phyloP scores from a whole-genome alignment of 2,329 filamentous ascomycete genomes.

The Geosmithia flava region DNA sequence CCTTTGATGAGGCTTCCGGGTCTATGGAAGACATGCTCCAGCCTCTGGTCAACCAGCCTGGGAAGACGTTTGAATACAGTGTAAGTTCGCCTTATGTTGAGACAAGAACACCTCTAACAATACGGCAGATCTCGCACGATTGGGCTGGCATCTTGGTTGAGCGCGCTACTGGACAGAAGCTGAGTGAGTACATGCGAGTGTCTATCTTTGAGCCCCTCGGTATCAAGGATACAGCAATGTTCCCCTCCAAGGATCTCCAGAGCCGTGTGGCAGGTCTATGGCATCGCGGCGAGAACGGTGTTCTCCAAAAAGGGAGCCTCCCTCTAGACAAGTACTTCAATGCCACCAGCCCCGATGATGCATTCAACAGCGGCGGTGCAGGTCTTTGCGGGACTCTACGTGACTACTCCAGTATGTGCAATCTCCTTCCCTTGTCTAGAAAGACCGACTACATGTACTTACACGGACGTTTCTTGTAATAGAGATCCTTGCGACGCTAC shows the following conservation, averaged over 20 bases:
- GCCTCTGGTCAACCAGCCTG: no score
- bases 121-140: conserved; percentile 28
- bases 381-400: conserved; percentile 40
- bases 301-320: conserved; percentile 6
- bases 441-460: no score
- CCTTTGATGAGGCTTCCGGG: no score
- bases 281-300: no score
- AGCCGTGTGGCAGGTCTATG: no score
- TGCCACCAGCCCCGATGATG: conserved; percentile 27
- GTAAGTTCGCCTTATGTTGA: no score
- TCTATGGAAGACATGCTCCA: no score
- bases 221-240: no score
- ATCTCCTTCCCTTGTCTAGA: not conserved
- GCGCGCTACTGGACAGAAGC: conserved; percentile 20
- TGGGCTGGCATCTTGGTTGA: conserved; percentile 33
- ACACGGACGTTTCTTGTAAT: no score
- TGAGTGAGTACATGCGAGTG: conserved; percentile 29
- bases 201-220: conserved; percentile 29
- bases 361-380: conserved; percentile 45
- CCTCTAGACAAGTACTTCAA: conserved; percentile 29
- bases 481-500: no score
- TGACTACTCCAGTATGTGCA: conserved; percentile 38
- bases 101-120: conserved; percentile 14
- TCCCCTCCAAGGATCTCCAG: no score
- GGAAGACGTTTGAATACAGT: no score